These are phyloP conservation scores for Penicillium sp. DNA, from an alignment of 2,329 filamentous ascomycete species.

Conservation along the genomic window DNA sequence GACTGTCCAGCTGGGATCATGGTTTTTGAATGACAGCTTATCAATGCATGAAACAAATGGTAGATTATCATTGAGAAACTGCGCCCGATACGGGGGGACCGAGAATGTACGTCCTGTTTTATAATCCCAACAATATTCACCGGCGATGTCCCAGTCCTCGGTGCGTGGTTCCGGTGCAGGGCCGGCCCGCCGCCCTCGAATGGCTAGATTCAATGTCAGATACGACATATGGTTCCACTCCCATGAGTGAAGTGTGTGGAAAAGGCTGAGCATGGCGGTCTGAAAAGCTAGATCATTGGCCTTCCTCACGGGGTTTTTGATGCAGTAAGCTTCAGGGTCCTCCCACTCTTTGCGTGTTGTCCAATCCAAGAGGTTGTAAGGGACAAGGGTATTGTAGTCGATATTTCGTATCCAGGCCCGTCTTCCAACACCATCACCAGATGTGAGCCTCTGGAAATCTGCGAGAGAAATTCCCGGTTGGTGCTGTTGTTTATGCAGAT, in stretches of 20 bases:
- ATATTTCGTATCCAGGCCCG: constrained; percentile 9
- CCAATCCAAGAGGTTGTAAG: constrained; percentile 13
- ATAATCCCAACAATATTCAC: background rate
- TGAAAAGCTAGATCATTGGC: constrained; percentile 14
- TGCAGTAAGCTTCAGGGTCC: constrained; percentile 1
- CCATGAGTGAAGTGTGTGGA: constrained; percentile 11
- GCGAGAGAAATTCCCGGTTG: constrained; percentile 2
- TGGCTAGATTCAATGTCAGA: constrained; percentile 1
- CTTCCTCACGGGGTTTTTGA: constrained; percentile 9
- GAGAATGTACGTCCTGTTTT: constrained; percentile 1
- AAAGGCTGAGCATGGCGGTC: background rate
- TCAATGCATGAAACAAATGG: constrained; percentile 6
- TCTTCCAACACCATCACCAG: constrained; percentile 1
- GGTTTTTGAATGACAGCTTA: constrained; percentile 4
- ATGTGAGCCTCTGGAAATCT: constrained; percentile 11
- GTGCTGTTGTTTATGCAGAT: background rate
- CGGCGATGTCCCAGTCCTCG: background rate
- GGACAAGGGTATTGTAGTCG: constrained; percentile 8
- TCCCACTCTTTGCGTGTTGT: constrained; percentile 2
- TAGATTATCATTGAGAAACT: constrained; percentile 8
- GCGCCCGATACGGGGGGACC: constrained; percentile 13
- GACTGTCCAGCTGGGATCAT: background rate
- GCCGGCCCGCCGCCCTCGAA: constrained; percentile 2
- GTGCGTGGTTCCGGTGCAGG: constrained; percentile 10
- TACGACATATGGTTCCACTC: background rate